A percentile compares a stretch with the other conserved stretches of the same genome.
Conservation (phyloP, 2,329 filamentous ascomycete species). For the Ploettnerulaceae sp. region DNA sequence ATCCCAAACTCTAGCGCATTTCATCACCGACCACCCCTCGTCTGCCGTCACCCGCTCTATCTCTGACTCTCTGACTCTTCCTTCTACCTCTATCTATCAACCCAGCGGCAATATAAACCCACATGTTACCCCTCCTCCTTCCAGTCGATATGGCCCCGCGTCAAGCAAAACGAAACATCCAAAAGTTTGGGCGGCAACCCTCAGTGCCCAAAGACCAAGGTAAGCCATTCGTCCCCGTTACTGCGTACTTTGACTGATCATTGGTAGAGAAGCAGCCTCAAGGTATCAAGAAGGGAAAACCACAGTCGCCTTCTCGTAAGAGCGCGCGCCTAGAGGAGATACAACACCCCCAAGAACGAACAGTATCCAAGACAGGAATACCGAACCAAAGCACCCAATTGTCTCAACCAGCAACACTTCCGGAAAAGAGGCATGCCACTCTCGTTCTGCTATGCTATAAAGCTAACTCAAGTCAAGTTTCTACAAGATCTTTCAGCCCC, state of each 20-base stretch:
- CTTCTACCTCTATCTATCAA: constrained; percentile 9
- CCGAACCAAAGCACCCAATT: background rate
- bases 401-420: no score
- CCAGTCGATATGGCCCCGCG: constrained; percentile 22
- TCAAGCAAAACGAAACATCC: constrained; percentile 25
- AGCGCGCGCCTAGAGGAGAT: background rate
- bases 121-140: constrained; percentile 20
- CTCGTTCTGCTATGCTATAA: constrained; percentile 16
- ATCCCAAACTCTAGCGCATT: constrained; percentile 18
- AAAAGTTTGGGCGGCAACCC: constrained; percentile 19
- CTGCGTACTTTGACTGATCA: background rate
- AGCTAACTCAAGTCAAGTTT: constrained; percentile 7
- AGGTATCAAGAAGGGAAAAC: background rate
- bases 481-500: constrained; percentile 3
- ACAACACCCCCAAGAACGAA: background rate
- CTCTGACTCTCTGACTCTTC: constrained; percentile 10
- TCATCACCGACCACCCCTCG: constrained; percentile 14
- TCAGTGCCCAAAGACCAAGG: constrained; percentile 6
- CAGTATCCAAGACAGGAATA: background rate
- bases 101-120: constrained; percentile 18
- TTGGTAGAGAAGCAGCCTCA: background rate
- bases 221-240: background rate
- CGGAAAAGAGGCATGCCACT: constrained; percentile 4
- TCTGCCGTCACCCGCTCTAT: background rate
- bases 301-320: no score